Evolutionary conservation across 1,139 yeast species (phyloP), one percentile per base, ranked within the genome.

Genomic region (Yamadazyma songkhlaensis): DNA sequence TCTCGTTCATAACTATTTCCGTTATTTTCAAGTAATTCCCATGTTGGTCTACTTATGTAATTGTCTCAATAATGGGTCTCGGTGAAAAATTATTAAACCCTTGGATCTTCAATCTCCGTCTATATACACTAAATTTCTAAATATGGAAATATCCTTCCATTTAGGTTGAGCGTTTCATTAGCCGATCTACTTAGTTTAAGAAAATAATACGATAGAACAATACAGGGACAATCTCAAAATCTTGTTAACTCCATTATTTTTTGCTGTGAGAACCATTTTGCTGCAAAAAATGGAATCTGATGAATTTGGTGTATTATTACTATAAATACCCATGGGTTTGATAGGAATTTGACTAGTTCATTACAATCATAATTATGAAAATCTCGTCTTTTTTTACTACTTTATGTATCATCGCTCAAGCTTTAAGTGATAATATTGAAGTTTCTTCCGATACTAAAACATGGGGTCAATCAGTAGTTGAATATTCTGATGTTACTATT

Each of bases 311-410:
- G 20, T 4, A 6, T 17, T 17, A 6, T 17, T 17, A 17, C 20
- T 17, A 17, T 17, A 12, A 25, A 25, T 25, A 24, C 25, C 25
- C 25, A 24, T 24, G 11, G 25, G 8, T n/a, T 24, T 8, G 9
- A 3, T 17, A 6, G 20, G 20, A 4, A 4, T 17, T 17, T 6
- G 6, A 17, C 6, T n/a, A n/a, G n/a, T n/a, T n/a, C n/a, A n/a
- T 17, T 17, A 6, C 6, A 17, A 17, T 17, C 20, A 9, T 7
- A 24, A 24, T 4, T 6, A 46, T 46, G 49, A 37, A 43, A 41
- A 4, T 38, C 12, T 20, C 47, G 22, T 36, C 46, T 6, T 37
- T 44, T 26, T 45, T 46, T 25, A 29, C 42, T 11, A 39, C 49
- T 23, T 44, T 44, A 36, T 23, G 11, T 23, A 5, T 29, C 41